Percentiles rank a stretch among this genome's conserved stretches.
phyloP scores from a whole-genome alignment of 73 alveolate genomes.

The Tetrahymena malaccensis region DNA sequence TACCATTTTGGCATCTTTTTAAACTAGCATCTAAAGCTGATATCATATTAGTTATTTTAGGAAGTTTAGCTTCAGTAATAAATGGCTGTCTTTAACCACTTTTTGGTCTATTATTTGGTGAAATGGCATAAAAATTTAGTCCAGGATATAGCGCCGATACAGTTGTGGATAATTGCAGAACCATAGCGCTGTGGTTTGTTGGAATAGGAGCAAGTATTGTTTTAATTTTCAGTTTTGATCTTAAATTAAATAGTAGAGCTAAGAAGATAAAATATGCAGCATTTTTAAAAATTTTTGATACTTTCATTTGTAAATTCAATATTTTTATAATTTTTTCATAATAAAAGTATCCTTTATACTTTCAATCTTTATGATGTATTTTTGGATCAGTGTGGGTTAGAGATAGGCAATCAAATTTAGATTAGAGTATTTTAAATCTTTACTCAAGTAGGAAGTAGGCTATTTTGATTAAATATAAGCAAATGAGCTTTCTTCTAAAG shows the following conservation, averaged over 20 bases:
- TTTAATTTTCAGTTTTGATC: no score
- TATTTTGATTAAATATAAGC: slow-evolving; percentile 55
- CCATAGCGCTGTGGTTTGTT: background rate
- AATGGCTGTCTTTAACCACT: background rate
- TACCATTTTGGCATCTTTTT: background rate
- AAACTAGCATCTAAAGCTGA: background rate
- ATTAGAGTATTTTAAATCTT: slow-evolving; percentile 32
- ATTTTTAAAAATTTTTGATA: no score
- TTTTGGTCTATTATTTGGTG: background rate
- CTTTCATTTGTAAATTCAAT: no score
- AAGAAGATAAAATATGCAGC: no score
- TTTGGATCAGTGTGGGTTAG: slow-evolving; percentile 10
- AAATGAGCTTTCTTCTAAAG: slow-evolving; percentile 39
- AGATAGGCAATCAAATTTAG: slow-evolving; percentile 35
- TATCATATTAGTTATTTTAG: background rate
- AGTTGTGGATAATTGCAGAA: background rate
- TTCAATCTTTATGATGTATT: background rate
- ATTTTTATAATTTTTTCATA: background rate
- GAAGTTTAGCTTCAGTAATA: background rate
- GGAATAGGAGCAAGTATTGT: background rate
- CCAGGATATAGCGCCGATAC: background rate
- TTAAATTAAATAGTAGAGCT: no score
- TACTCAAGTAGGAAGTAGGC: slow-evolving; percentile 46
- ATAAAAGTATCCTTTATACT: background rate
- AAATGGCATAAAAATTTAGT: background rate